These are phyloP conservation scores for Vicia villosa DNA, from an alignment of 306 rosid species.

Conservation along the genomic window DNA sequence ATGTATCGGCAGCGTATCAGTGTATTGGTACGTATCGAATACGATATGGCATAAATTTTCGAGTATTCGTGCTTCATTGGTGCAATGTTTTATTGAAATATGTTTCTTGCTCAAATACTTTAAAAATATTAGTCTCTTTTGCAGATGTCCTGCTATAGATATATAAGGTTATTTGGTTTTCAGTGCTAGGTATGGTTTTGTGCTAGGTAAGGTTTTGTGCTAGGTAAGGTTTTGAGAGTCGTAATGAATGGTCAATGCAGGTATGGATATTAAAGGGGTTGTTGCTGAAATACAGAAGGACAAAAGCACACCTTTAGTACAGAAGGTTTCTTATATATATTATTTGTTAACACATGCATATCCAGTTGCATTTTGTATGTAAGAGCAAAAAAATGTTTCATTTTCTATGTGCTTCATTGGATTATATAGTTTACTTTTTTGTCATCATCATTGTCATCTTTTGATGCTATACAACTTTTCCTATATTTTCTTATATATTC, in stretches of 20 bases:
- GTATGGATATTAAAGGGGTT: constrained; percentile 99
- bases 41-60: too few species aligned
- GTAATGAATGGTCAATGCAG: constrained; percentile 75
- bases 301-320: constrained; percentile 93
- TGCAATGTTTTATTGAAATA: constrained; percentile 8
- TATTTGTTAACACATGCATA: constrained; percentile 39
- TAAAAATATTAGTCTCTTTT: constrained; percentile 26
- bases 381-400: constrained; percentile 11
- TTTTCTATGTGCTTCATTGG: constrained; percentile 38
- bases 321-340: constrained; percentile 64
- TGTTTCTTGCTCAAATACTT: constrained; percentile 26
- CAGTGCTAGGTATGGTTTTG: too few species aligned
- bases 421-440: constrained; percentile 39
- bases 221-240: constrained; percentile 65
- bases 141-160: constrained; percentile 35
- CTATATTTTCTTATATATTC: constrained; percentile 12
- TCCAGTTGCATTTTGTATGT: constrained; percentile 37
- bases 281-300: constrained; percentile 97
- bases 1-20: too few species aligned
- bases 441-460: background rate
- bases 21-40: too few species aligned
- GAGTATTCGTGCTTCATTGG: background rate
- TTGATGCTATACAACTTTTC: constrained; percentile 28
- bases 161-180: constrained; percentile 44
- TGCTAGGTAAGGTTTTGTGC: constrained; percentile 51